A percentile compares a stretch with the other conserved stretches of the same genome.
Evolutionary conservation across 176 grass and related monocot species (phyloP).

Genomic region (Oryza longistaminata): DNA sequence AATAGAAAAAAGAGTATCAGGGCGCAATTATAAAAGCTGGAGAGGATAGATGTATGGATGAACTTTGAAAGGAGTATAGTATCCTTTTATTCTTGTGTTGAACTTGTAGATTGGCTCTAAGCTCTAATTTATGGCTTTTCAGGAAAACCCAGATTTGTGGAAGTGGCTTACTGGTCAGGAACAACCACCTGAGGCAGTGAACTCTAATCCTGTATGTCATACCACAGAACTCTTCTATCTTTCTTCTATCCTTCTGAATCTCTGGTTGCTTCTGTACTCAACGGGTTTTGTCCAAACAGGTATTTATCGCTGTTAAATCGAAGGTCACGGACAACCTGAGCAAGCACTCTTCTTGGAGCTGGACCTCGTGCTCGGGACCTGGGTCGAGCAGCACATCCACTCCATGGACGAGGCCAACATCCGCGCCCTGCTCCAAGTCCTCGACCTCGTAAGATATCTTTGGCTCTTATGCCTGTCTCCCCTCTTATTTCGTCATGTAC

Average conservation of each 20-base stretch:
- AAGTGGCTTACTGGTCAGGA: constrained; percentile 94
- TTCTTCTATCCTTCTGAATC: neutral
- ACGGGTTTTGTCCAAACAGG: constrained; percentile 34
- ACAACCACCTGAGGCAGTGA: constrained; percentile 67
- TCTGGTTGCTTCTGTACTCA: neutral
- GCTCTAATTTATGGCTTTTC: constrained; percentile 26
- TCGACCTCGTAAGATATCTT: constrained; percentile 66
- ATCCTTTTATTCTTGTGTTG: neutral
- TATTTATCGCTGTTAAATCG: constrained; percentile 72
- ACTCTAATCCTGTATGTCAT: constrained; percentile 64
- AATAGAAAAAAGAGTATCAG: neutral
- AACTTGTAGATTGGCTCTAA: neutral
- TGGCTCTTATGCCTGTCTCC: too few species aligned
- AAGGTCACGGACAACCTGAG: constrained; percentile 79
- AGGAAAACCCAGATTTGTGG: constrained; percentile 98
- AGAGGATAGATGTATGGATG: neutral
- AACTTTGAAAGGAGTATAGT: neutral
- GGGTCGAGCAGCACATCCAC: constrained; percentile 84
- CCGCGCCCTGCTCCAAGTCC: constrained; percentile 71
- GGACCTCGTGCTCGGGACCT: constrained; percentile 81
- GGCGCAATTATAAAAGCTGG: neutral
- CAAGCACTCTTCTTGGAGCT: constrained; percentile 97
- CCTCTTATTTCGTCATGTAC: neutral
- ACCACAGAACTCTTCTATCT: neutral
- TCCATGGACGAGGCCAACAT: constrained; percentile 77